Evolutionary conservation across 805 yeast species (phyloP).

Genomic region (Candida insectalens): DNA sequence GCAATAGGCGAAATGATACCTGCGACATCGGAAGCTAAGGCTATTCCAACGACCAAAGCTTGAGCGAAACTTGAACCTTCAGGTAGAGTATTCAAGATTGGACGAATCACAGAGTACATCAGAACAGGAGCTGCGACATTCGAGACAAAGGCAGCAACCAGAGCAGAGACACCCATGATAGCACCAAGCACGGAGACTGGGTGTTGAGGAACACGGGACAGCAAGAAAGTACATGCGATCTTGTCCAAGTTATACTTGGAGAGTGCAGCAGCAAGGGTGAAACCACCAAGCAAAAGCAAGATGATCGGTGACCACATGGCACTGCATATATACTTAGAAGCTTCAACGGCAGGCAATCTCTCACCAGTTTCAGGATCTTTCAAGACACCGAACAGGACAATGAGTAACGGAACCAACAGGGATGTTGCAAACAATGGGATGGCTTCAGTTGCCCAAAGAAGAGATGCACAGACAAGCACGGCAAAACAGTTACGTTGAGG

Average conservation of each 20-base stretch:
- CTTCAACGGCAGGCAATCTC: constrained; percentile 53
- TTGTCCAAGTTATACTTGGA: constrained; percentile 88
- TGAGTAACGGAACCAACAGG: constrained; percentile 67
- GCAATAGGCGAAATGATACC: constrained; percentile 98
- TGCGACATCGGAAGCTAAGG: constrained; percentile 85
- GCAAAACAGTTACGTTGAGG: constrained; percentile 80
- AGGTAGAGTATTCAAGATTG: constrained; percentile 75
- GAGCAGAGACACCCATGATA: constrained; percentile 77
- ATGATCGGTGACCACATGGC: constrained; percentile 96
- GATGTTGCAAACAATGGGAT: constrained; percentile 90
- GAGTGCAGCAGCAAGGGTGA: constrained; percentile 88
- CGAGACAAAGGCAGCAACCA: constrained; percentile 91
- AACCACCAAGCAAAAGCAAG: constrained; percentile 85
- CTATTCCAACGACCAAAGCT: constrained; percentile 83
- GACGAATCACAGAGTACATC: constrained; percentile 85
- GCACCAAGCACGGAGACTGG: constrained; percentile 71
- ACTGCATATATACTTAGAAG: constrained; percentile 69
- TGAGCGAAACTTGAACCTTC: constrained; percentile 69
- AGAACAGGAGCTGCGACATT: constrained; percentile 97
- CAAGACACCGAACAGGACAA: constrained; percentile 63
- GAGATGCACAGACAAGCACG: constrained; percentile 66
- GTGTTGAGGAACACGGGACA: constrained; percentile 77
- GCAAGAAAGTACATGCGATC: constrained; percentile 69
- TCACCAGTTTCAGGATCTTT: constrained; percentile 42
- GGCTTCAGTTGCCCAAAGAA: constrained; percentile 94